Conservation (phyloP, 331 rosid species). For the Quercus phellos region DNA sequence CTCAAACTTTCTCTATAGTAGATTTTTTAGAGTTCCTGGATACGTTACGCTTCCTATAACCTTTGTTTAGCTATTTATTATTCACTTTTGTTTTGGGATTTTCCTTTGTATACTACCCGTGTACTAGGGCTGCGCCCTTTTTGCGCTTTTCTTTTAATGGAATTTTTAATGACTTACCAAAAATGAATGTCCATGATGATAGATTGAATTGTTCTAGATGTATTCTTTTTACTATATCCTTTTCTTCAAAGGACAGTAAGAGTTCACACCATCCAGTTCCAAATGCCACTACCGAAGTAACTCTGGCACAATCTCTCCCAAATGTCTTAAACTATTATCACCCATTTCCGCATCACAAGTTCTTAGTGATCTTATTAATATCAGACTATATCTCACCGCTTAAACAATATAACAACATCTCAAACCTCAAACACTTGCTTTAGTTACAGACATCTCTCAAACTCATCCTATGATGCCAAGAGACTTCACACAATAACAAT, state of each 20-base stretch:
- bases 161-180: no score
- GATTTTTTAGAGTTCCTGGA: no score
- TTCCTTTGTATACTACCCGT: no score
- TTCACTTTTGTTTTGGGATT: no score
- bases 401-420: not conserved
- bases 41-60: no score
- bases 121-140: no score
- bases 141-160: no score
- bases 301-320: not conserved
- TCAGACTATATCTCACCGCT: not conserved
- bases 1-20: no score
- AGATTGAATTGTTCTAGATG: not conserved
- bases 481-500: not conserved
- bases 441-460: no score
- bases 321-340: not conserved
- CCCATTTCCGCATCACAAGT: not conserved
- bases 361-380: not conserved
- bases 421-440: not conserved
- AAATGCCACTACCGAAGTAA: not conserved
- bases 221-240: not conserved
- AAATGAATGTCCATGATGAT: not conserved
- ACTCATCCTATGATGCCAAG: not conserved
- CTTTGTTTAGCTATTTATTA: no score
- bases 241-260: not conserved
- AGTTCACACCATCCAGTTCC: not conserved